Percentiles rank a stretch among this genome's conserved stretches.
Evolutionary conservation across 2,329 filamentous ascomycete species (phyloP).

Genomic region (Monilinia vaccinii-corymbosi): DNA sequence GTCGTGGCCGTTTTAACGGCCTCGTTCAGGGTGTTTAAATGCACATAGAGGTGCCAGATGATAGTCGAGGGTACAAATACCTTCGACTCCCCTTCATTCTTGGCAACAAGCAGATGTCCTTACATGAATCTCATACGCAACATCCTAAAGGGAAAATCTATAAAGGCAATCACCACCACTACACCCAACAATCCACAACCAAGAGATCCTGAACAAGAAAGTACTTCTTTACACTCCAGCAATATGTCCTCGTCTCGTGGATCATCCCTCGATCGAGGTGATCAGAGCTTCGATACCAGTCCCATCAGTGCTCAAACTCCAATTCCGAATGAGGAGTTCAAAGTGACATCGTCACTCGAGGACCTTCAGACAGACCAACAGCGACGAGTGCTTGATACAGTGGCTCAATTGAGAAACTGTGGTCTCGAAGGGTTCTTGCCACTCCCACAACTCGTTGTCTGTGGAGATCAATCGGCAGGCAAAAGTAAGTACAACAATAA

Average conservation of each 20-base stretch:
- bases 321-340: not conserved
- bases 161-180: not conserved
- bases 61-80: not conserved
- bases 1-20: not conserved
- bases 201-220: not conserved
- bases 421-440: conserved; percentile 42
- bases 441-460: conserved; percentile 54
- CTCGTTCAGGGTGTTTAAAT: not conserved
- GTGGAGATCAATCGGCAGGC: conserved; percentile 54
- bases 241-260: not conserved
- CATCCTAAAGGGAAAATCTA: not conserved
- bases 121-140: not conserved
- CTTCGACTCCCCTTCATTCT: not conserved
- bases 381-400: conserved; percentile 46
- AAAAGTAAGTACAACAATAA: conserved; percentile 34
- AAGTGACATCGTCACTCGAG: conserved; percentile 16
- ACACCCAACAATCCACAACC: not conserved
- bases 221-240: not conserved
- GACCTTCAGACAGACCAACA: conserved; percentile 40
- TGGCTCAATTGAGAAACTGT: conserved; percentile 45
- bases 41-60: not conserved
- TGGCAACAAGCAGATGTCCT: not conserved
- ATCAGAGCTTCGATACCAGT: not conserved
- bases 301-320: not conserved
- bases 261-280: not conserved